Conservation (phyloP, 2,329 filamentous ascomycete species). For the Sclerotinia trifoliorum region DNA sequence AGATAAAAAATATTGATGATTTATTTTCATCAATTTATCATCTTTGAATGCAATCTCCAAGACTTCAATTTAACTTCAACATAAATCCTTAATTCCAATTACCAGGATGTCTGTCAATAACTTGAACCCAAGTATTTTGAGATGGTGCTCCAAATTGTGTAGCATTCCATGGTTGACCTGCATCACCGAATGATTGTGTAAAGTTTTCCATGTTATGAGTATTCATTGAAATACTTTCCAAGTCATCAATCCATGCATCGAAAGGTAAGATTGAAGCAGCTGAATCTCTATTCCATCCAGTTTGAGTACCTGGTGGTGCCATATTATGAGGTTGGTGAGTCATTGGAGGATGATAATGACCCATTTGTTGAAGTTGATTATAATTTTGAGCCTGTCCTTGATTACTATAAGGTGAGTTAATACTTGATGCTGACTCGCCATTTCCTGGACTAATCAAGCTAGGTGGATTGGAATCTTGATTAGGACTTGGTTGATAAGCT, state of each 20-base stretch:
- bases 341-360: conserved; percentile 18
- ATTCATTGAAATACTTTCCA: conserved; percentile 21
- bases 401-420: conserved; percentile 34
- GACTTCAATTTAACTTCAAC: neutral
- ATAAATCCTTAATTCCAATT: conserved; percentile 4
- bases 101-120: neutral
- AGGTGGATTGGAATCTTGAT: conserved; percentile 32
- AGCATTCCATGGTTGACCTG: conserved; percentile 8
- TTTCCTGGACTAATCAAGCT: conserved; percentile 34
- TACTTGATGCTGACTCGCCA: conserved; percentile 32
- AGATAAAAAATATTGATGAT: neutral
- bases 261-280: neutral
- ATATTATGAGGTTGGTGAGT: conserved; percentile 16
- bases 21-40: neutral
- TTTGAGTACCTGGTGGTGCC: conserved; percentile 22
- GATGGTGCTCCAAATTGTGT: conserved; percentile 12
- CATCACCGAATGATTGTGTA: conserved; percentile 16
- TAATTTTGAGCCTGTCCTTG: conserved; percentile 21
- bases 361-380: conserved; percentile 15
- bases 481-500: conserved; percentile 31
- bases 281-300: conserved; percentile 16
- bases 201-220: conserved; percentile 23
- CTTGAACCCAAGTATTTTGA: conserved; percentile 2
- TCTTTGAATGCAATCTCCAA: neutral
- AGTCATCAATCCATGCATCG: conserved; percentile 18